Evolutionary conservation across 805 yeast genomes (phyloP).

Genomic region (Yamadazyma sp.): DNA sequence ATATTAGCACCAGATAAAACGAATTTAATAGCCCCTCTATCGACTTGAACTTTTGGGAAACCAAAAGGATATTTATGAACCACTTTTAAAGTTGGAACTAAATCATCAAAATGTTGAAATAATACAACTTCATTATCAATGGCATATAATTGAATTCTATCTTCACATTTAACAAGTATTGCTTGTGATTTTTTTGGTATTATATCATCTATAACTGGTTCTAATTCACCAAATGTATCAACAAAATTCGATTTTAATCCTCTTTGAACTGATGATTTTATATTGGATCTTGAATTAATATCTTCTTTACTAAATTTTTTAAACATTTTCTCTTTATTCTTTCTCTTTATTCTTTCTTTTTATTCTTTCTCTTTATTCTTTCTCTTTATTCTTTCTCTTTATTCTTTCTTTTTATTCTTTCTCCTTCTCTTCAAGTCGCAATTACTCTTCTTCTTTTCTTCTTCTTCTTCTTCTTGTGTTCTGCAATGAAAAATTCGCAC

Average conservation of each 20-base stretch:
- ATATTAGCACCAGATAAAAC: constrained; percentile 94
- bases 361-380: no score
- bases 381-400: no score
- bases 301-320: constrained; percentile 78
- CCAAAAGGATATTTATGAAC: constrained; percentile 81
- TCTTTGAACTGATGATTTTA: constrained; percentile 92
- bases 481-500: constrained; percentile 1
- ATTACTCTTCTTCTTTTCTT: no score
- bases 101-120: constrained; percentile 76
- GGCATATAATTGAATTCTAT: constrained; percentile 74
- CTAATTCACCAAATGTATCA: constrained; percentile 69
- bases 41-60: constrained; percentile 87
- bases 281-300: constrained; percentile 84
- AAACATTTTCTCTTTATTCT: constrained; percentile 45
- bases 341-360: no score
- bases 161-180: constrained; percentile 81
- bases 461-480: no score
- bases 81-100: constrained; percentile 70
- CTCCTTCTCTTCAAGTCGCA: no score
- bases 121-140: constrained; percentile 72
- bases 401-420: no score
- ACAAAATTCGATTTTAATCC: constrained; percentile 75
- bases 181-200: constrained; percentile 88
- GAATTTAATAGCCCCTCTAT: constrained; percentile 94
- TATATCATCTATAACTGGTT: constrained; percentile 71